Evolutionary conservation across 1,139 yeast species (phyloP), one percentile per base, ranked within the genome.

Genomic region (Suhomyces taliae): DNA sequence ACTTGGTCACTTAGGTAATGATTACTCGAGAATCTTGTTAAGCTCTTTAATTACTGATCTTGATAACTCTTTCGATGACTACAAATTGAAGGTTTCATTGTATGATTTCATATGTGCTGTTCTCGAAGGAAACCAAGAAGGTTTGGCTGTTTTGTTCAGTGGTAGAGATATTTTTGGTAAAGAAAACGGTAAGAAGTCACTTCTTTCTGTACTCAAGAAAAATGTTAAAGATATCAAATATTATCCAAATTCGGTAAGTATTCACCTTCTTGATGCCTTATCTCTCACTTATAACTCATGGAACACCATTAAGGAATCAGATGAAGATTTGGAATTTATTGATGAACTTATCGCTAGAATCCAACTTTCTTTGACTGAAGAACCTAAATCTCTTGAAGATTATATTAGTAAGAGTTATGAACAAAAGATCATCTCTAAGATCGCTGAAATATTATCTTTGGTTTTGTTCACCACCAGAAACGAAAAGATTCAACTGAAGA

Each of bases 91-190:
- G 48, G 78, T 82, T 27, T 72, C 80, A 6, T 69, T 88, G 15
- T 87, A 87, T 57, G 82, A 79, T 47, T 87, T 90, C 54, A 81
- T 91, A 50, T 78, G 93, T n/a, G 77, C 90, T 0, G 85, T 89
- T 6, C 77, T 88, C 76, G 81, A 79, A 53, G 84, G 89, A 8
- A 81, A 85, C 48, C 97, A 93, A 67, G 95, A 90, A 60, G 98
- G 98, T 0, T 68, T 91, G 31, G 78, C 96, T 0, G 87, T 88
- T 43, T 72, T 88, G 39, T 81, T 93, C 51, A 86, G 89, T 42
- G 96, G 96, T 1, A 70, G 80, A 49, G 85, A 84, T 53, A 80
- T 72, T 5, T 75, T 74, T 51, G 73, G 72, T 1, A 60, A 64
- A 2, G 39, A 39, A 33, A 19, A 41, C n/a, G 44, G 46, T 31